Evolutionary conservation across 306 rosid species (phyloP), one percentile per base, ranked within the genome.

Genomic region (Medicago arabica): DNA sequence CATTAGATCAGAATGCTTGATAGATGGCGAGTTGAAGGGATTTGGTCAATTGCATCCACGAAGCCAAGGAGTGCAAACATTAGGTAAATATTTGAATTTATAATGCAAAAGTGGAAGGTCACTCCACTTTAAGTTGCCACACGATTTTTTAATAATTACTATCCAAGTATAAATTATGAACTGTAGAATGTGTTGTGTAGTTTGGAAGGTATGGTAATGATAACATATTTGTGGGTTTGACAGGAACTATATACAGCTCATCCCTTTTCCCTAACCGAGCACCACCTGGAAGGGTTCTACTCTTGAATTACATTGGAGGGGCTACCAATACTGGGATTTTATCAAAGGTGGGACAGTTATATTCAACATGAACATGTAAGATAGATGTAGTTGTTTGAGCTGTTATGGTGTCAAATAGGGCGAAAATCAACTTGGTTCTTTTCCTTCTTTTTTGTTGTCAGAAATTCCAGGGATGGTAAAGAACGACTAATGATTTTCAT

Each of bases 31-130:
- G 68, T 79, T 95, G 66, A 92, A 89, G 84, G 99, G 99, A 58
- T 95, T 95, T 71, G 97, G 99, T 68, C 99, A 95, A 82, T 83
- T 95, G 86, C 97, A 92, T 80, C 99, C 99, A 23, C 99, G 99
- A 57, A 88, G 90, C 87, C 97, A 95, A 81, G 97, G 99, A 81
- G 92, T 95, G 80, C 92, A 93, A 83, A 95, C 97, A 64, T 87
- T 95, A 88, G 99, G 97, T 92, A 76, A 80, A 54, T 66, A 46
- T 57, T 23, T 71, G 16, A 31, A 72, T 7, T 50, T 19, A 12
- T 54, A 77, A 46, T 40, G 72, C 28, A 77, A 17, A 68, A 74
- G 72, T 58, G 25, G 39, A 65, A 23, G 17, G 60, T 67, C 72
- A 16, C 44, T 51, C 14, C 71, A 62, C 63, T 70, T 60, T 50